Evolutionary conservation across 257 asterid species (phyloP), one percentile per base, ranked within the genome.

Genomic region (Salvia rosmarinus): DNA sequence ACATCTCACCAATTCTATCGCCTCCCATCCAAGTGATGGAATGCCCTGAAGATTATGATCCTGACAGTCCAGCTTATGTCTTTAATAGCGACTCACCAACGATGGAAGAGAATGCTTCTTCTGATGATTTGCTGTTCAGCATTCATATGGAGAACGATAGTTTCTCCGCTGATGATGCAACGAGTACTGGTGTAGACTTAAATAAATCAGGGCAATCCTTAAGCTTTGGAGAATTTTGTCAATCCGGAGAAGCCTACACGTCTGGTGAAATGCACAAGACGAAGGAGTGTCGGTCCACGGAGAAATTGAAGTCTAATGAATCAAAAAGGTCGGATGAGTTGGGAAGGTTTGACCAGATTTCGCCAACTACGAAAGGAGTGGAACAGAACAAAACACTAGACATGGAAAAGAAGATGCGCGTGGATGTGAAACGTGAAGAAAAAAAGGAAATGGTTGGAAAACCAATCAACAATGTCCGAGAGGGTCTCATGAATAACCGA

Each of bases 21-120:
- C 96, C 95, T 67, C 64, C 86, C 42, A 9, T 73, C 56, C 93
- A 83, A 75, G 76, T 72, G 58, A 85, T 86, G 97, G 88, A 83
- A 62, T 71, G 75, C 42, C 19, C 66, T 6, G 74, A 43, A 73
- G 86, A 64, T 42, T 82, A 59, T 35, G 86, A 86, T 72, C 79
- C 84, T 59, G 19, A 64, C 51, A 69, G 85, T 59, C 81, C 96
- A 3, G 65, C 75, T 58, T 81, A 84, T 11, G 19, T 73, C 25
- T 83, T 82, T 66, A 20, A 75, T 35, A 65, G 47, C 25, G 65
- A 77, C 6, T 65, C 80, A 0, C 70, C 82, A 7, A 76, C 81
- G 13, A 74, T 35, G 6, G 89, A 76, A 13, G 81, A 87, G 86
- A 80, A 85, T 73, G 74, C 13, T 65, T 75, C 80, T 67, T 80